Base-by-base conservation (phyloP, 441 rosid genomes). In the Brassica hybrid region DNA sequence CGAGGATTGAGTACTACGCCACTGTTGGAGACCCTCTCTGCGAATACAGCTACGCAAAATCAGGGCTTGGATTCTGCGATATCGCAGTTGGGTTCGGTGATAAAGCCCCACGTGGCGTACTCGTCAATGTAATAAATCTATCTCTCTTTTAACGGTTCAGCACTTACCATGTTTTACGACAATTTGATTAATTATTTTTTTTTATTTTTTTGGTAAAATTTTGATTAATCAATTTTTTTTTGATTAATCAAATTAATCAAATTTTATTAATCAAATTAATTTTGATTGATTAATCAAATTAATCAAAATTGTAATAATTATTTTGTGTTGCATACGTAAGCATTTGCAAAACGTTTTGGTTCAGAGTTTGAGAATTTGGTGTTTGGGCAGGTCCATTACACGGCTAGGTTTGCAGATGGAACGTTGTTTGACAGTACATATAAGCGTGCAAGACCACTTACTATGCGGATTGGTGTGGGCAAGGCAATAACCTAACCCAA, bases 351-450 rank as follows among this genome's bases (percentile, higher is more conserved):
- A 1, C 5, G 17, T 48, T 25, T 21, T 65, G 7, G 23, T 45
- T 17, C 0, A 36, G 48, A 67, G 57, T 69, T 56, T 30, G 75
- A 19, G 57, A 69, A 9, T 59, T 76, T 65, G 66, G 77, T 13
- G 9, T 41, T 74, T 69, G 72, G 54, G 1, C 23, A 93, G 98
- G 76, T 94, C 57, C 99, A 91, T 81, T 89, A 94, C 75, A 93
- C 98, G 30, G 98, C 98, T 66, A 88, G 97, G 81, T 93, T 94
- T 84, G 90, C 89, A 2, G 94, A 93, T 86, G 97, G 99, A 27
- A 93, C 67, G 21, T 86, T 94, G 76, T 93, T 94, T 74, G 97
- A 92, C 67, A 94, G 99, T 85, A 92, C 94, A 81, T 94, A 94
- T 72, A 94, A 94, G 82, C 93, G 97, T 16, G 91, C 83, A 14